These are phyloP conservation scores for Martiniozyma asiatica DNA, from an alignment of 1,139 yeast genomes.

Conservation along the genomic window DNA sequence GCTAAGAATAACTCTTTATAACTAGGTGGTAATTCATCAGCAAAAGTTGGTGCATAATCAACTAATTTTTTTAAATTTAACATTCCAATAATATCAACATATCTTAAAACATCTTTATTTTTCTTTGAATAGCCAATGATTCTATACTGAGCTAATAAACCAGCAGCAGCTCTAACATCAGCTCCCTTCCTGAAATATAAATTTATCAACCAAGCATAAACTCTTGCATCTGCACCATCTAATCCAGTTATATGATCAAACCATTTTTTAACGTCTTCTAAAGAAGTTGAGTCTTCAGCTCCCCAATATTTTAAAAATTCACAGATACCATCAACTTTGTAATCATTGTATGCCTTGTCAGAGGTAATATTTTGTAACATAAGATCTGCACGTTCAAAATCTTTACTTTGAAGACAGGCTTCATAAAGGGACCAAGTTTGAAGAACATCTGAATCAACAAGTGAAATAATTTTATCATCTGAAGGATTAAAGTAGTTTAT, in stretches of 20 bases:
- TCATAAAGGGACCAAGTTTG: constrained; percentile 71
- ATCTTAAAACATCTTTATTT: constrained; percentile 35
- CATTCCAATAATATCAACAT: constrained; percentile 60
- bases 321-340: constrained; percentile 33
- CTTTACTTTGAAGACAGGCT: constrained; percentile 61
- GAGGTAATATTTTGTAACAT: constrained; percentile 30
- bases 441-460: constrained; percentile 31
- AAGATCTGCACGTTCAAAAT: constrained; percentile 60
- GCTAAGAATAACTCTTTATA: constrained; percentile 25
- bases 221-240: constrained; percentile 17
- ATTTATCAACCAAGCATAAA: constrained; percentile 21
- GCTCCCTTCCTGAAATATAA: constrained; percentile 16
- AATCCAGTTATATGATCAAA: constrained; percentile 12
- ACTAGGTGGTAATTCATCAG: constrained; percentile 25
- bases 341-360: constrained; percentile 30
- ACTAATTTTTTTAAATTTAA: constrained; percentile 42
- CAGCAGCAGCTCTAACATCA: constrained; percentile 9
- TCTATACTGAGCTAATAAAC: constrained; percentile 14
- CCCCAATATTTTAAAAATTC: constrained; percentile 35
- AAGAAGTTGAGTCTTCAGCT: constrained; percentile 21
- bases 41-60: constrained; percentile 18
- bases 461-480: constrained; percentile 16
- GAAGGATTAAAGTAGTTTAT: constrained; percentile 12
- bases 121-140: constrained; percentile 10
- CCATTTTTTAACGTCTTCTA: constrained; percentile 18